Evolutionary conservation across 1,284 basidiomycete species (phyloP), one percentile per base, ranked within the genome.

Genomic region (Rhodotorula sp.): DNA sequence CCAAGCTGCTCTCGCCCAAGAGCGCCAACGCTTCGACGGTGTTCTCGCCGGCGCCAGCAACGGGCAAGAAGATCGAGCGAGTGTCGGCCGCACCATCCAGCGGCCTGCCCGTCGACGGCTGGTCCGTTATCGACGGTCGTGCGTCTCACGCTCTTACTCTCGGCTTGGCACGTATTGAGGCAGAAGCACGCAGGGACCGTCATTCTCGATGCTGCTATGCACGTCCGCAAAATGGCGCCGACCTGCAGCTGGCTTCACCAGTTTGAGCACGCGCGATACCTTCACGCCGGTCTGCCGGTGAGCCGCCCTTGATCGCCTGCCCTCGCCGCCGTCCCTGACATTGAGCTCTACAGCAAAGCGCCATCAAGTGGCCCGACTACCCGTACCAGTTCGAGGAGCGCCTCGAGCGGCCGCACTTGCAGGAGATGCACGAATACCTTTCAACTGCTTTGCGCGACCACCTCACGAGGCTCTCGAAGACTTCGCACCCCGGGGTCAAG

Each of bases 251-350:
- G 73, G 73, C 61, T 72, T 1, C 73, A 72, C n/a, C 21, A 17
- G 9, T 74, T 44, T 12, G 70, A 71, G 62, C 70, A 69, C 19
- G 67, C 73, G 5, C 61, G 73, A 4, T 68, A 61, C 41, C 64
- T 74, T 0, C 70, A 71, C 41, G 67, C 61, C 13, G 72, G 72
- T 7, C 27, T 74, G 9, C 55, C 57, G 4, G 64, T 66, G 16
- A 16, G 68, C 55, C 8, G 13, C 12, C 23, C 23, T 3, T 25
- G 12, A 19, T 14, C 27, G 7, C 21, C 9, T 5, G 16, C 41
- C 21, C 14, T 41, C 60, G n/a, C 19, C 21, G 19, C n/a, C 12
- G 13, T 45, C 16, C 5, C 19, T 46, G 27, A 23, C 27, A 1
- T 10, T 44, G 34, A 34, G 13, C 0, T 23, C 16, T 7, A 21